Percentiles rank a stretch among this genome's conserved stretches.
Conservation (phyloP, 768 basidiomycete genomes). For the Artomyces pyxidatus region DNA sequence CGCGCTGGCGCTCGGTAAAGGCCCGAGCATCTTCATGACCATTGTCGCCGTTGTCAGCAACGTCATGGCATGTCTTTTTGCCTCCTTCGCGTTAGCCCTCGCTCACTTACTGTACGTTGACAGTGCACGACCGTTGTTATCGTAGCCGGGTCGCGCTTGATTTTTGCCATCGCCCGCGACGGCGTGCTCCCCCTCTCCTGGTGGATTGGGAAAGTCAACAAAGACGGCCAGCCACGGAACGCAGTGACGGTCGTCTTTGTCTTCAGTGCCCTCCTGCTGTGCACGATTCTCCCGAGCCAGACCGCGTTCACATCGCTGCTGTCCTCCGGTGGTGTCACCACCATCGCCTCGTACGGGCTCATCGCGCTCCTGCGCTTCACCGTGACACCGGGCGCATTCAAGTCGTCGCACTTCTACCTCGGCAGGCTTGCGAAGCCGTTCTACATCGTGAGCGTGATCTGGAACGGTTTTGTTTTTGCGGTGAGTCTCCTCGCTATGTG, state of each 20-base stretch:
- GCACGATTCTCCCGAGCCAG: conserved; percentile 81
- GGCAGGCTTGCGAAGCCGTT: conserved; percentile 61
- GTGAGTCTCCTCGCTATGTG: conserved; percentile 34
- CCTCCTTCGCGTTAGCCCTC: background rate
- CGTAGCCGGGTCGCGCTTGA: conserved; percentile 83
- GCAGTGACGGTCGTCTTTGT: conserved; percentile 83
- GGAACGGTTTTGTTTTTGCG: conserved; percentile 68
- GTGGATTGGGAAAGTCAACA: conserved; percentile 76
- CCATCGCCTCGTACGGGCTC: conserved; percentile 81
- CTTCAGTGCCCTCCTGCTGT: conserved; percentile 69
- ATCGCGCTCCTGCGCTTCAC: conserved; percentile 69
- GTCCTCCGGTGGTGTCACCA: conserved; percentile 80
- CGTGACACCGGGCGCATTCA: conserved; percentile 73
- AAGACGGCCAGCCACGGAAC: conserved; percentile 66
- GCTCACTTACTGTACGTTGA: conserved; percentile 1
- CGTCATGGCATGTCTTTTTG: conserved; percentile 50
- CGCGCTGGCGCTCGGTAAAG: conserved; percentile 71
- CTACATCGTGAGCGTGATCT: conserved; percentile 58
- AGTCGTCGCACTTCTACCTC: conserved; percentile 62
- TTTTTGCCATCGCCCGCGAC: conserved; percentile 92
- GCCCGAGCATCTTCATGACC: conserved; percentile 82
- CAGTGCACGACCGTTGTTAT: conserved; percentile 84
- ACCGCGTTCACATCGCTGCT: conserved; percentile 90
- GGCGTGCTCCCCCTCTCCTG: conserved; percentile 77
- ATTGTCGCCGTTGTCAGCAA: conserved; percentile 76